Percentiles rank a stretch among this genome's conserved stretches.
Conservation (phyloP, 1,284 basidiomycete species). For the Blastosporella zonata region DNA sequence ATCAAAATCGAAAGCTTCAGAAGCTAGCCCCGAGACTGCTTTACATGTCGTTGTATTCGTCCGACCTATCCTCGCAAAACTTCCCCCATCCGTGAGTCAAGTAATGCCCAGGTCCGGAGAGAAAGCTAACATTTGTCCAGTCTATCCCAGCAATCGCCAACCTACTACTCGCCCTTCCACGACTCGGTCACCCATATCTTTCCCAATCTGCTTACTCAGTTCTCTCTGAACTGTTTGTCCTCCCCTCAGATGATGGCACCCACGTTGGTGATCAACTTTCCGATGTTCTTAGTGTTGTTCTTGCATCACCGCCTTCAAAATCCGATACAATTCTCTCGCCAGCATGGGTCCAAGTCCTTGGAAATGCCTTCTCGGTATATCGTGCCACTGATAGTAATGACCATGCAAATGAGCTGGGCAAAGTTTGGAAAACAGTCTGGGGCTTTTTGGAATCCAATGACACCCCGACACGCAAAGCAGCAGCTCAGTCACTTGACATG, state of each 20-base stretch:
- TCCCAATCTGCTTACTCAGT: slow-evolving; percentile 81
- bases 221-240: slow-evolving; percentile 71
- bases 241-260: slow-evolving; percentile 46
- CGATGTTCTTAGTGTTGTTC: slow-evolving; percentile 68
- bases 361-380: slow-evolving; percentile 65
- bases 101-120: slow-evolving; percentile 12
- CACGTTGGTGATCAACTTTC: slow-evolving; percentile 57
- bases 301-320: slow-evolving; percentile 72
- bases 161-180: slow-evolving; percentile 74
- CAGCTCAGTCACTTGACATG: slow-evolving; percentile 60
- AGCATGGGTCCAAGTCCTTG: slow-evolving; percentile 74
- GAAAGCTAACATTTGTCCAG: slow-evolving; percentile 39
- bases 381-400: slow-evolving; percentile 44
- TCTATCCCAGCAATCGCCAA: slow-evolving; percentile 67
- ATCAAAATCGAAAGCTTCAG: slow-evolving; percentile 60
- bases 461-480: slow-evolving; percentile 53
- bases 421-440: slow-evolving; percentile 80
- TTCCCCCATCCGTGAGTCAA: slow-evolving; percentile 61
- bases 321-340: slow-evolving; percentile 59
- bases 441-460: slow-evolving; percentile 67
- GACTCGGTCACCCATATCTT: slow-evolving; percentile 81
- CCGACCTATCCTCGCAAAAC: slow-evolving; percentile 59
- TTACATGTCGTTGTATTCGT: slow-evolving; percentile 82
- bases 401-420: slow-evolving; percentile 52
- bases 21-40: slow-evolving; percentile 65